Evolutionary conservation across 495 filamentous ascomycete species (phyloP).

Genomic region (Evernia prunastri): DNA sequence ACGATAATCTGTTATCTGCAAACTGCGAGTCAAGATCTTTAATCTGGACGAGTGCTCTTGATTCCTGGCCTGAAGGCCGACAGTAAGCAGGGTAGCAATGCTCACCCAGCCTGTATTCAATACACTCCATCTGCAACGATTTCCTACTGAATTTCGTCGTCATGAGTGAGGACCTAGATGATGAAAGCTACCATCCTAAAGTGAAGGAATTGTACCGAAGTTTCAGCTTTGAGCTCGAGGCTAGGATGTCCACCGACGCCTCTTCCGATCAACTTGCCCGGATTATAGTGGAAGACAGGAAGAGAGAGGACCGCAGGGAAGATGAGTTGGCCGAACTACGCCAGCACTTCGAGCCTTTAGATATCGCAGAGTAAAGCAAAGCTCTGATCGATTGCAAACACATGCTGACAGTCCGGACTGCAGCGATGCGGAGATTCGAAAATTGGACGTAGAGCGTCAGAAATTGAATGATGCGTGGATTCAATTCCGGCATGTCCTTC

Average conservation of each 20-base stretch:
- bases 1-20: neutral
- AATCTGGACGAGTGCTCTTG: neutral
- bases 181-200: neutral
- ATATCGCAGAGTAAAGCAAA: slow-evolving; percentile 2
- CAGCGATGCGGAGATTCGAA: slow-evolving; percentile 35
- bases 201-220: slow-evolving; percentile 7
- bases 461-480: slow-evolving; percentile 42
- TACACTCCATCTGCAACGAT: neutral
- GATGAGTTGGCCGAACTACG: slow-evolving; percentile 6
- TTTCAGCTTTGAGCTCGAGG: slow-evolving; percentile 18
- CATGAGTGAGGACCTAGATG: neutral
- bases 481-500: slow-evolving; percentile 35
- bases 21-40: neutral
- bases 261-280: slow-evolving; percentile 3
- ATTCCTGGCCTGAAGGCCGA: neutral
- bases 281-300: neutral
- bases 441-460: slow-evolving; percentile 43
- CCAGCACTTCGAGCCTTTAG: slow-evolving; percentile 7
- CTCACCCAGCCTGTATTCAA: neutral
- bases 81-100: neutral
- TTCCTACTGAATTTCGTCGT: neutral
- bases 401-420: neutral
- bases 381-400: neutral
- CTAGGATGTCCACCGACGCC: slow-evolving; percentile 6
- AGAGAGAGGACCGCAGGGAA: neutral